A percentile compares a stretch with the other conserved stretches of the same genome.
Evolutionary conservation across 1,284 basidiomycete genomes (phyloP).

Genomic region (Cronartium ribicola): DNA sequence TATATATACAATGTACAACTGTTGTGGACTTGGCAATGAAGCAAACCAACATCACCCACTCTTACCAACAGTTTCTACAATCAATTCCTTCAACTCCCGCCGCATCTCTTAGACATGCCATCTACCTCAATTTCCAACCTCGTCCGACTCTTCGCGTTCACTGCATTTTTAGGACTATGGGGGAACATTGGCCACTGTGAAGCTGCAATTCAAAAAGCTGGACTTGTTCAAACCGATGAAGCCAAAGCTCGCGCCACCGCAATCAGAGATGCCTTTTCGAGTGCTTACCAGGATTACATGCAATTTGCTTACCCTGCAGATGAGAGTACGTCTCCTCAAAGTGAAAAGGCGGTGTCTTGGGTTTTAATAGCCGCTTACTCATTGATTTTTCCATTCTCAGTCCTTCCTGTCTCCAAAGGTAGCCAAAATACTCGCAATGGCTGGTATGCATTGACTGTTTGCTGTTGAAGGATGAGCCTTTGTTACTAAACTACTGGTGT

Average conservation of each 20-base stretch:
- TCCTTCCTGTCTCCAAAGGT: slow-evolving; percentile 26
- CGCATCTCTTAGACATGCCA: background rate
- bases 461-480: background rate
- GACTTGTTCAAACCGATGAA: slow-evolving; percentile 27
- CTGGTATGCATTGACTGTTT: slow-evolving; percentile 10
- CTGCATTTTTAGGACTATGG: background rate
- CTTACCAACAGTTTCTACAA: too few species aligned
- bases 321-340: slow-evolving; percentile 27
- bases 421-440: slow-evolving; percentile 34
- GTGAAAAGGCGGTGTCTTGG: background rate
- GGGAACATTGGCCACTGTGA: background rate
- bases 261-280: slow-evolving; percentile 14
- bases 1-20: too few species aligned
- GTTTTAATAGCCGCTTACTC: background rate
- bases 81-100: too few species aligned
- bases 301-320: slow-evolving; percentile 23
- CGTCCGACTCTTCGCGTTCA: background rate
- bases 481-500: background rate
- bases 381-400: background rate
- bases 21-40: too few species aligned
- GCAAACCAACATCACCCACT: too few species aligned
- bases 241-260: slow-evolving; percentile 15
- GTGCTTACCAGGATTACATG: slow-evolving; percentile 38
- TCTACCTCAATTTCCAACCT: background rate
- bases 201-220: slow-evolving; percentile 12